phyloP scores from a whole-genome alignment of 139 green algal species.

The Penium margaritaceum region DNA sequence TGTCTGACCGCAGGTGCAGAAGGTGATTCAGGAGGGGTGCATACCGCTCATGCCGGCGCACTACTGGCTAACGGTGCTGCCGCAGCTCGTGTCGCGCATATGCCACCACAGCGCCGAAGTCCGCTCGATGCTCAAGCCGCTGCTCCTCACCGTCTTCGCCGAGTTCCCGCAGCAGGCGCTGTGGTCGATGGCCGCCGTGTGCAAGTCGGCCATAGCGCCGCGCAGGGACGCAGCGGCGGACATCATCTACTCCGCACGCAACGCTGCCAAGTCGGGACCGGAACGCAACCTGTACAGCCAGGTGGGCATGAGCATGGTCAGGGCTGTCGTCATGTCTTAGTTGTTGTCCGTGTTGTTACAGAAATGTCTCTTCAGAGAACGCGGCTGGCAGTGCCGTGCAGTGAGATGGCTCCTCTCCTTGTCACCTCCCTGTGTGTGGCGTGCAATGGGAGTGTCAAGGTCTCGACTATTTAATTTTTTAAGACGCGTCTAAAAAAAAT shows the following conservation, averaged over 20 bases:
- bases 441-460: too few species aligned
- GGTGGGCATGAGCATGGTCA: too few species aligned
- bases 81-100: conserved; percentile 85
- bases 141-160: conserved; percentile 52
- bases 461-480: too few species aligned
- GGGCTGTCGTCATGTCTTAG: too few species aligned
- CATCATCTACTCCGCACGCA: conserved; percentile 27
- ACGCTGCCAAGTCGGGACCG: not conserved
- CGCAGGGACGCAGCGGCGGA: conserved; percentile 17
- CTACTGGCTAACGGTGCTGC: conserved; percentile 75
- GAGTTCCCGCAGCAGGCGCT: conserved; percentile 65
- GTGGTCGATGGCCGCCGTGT: conserved; percentile 70
- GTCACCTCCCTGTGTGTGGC: too few species aligned
- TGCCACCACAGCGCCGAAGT: conserved; percentile 71
- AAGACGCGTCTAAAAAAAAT: too few species aligned
- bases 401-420: too few species aligned
- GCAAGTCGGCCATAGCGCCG: conserved; percentile 57
- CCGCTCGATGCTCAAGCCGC: conserved; percentile 47
- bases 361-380: too few species aligned
- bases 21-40: conserved; percentile 34
- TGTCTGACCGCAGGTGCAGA: not conserved
- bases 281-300: conserved; percentile 8
- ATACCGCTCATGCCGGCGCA: conserved; percentile 58
- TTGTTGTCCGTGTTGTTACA: too few species aligned
- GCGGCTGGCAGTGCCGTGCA: too few species aligned